Evolutionary conservation across 2,329 filamentous ascomycete genomes (phyloP).

Genomic region (Cordyceps militaris): DNA sequence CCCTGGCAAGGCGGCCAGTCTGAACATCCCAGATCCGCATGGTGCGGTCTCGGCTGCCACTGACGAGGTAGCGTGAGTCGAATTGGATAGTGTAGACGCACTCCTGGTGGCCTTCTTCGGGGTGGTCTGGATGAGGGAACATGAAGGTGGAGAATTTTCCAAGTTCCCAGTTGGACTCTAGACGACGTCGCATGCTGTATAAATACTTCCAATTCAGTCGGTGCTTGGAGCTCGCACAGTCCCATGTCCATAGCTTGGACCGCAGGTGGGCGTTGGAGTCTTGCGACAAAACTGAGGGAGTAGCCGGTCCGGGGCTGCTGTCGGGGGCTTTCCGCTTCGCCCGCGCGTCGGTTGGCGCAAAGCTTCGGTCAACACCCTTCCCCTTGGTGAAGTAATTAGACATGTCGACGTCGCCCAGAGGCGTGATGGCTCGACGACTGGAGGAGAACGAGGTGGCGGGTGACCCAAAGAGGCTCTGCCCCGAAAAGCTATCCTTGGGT

Average conservation of each 20-base stretch:
- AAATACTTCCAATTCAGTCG: constrained; percentile 89
- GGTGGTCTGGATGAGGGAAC: constrained; percentile 74
- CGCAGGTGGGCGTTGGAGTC: constrained; percentile 30
- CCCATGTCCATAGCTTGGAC: constrained; percentile 46
- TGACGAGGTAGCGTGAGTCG: constrained; percentile 77
- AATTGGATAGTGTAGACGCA: constrained; percentile 96
- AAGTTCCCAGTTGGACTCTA: constrained; percentile 88
- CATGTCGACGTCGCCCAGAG: constrained; percentile 25
- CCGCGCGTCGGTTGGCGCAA: constrained; percentile 23
- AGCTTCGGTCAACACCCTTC: constrained; percentile 24
- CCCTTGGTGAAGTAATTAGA: constrained; percentile 23
- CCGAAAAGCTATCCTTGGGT: constrained; percentile 19
- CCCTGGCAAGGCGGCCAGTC: constrained; percentile 66
- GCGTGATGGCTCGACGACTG: constrained; percentile 20
- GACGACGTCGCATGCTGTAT: constrained; percentile 74
- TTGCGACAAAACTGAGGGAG: constrained; percentile 24
- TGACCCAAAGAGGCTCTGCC: constrained; percentile 30
- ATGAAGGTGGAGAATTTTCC: constrained; percentile 82
- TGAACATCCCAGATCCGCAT: constrained; percentile 87
- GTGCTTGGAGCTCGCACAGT: constrained; percentile 39
- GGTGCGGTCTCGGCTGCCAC: constrained; percentile 82
- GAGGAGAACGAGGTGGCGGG: constrained; percentile 26
- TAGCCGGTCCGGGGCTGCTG: constrained; percentile 25
- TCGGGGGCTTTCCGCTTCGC: constrained; percentile 32
- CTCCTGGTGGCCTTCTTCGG: constrained; percentile 77